Base-by-base conservation (phyloP, 2,329 filamentous ascomycete species). In the Hirsutella rhossiliensis region DNA sequence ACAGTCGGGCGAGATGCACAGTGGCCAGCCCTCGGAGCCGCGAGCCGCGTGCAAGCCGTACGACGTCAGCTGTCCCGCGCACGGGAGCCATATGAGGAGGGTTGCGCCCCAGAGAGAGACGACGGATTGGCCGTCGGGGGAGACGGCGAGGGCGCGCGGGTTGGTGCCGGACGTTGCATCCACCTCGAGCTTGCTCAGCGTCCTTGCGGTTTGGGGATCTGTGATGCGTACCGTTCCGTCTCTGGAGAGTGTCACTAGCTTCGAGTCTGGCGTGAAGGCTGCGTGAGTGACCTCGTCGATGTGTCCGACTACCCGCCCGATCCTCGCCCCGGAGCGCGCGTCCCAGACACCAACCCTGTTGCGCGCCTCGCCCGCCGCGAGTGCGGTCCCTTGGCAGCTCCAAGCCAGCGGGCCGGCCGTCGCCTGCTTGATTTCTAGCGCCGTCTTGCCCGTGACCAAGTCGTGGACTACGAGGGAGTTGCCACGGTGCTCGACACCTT, bases 181-280 rank as follows among this genome's bases (percentile, higher is more conserved):
- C 4, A 65, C 53, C 34, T 67, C 64, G 11, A 67, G 58, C 40
- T 58, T 56, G 40, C 55, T 53, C 20, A 64, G 47, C n/a, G 65
- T 68, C 50, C 54, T 55, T 40, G 54, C 56, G 3, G 57, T 59
- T 11, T 32, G 30, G 0, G 58, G 49, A 41, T 62, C 52, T 28
- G 61, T 67, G 43, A 68, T 50, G 34, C 66, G 54, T 19, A 65
- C 50, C 1, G 57, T 65, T 3, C 64, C 63, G 12, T 68, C 66
- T 19, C 53, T 51, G 2, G 62, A 63, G 11, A 58, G 51, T 0
- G 62, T 66, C 3, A 65, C 64, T 2, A 69, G 45, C 32, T 46
- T 53, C 8, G 47, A 48, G 15, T 57, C 54, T 0, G 58, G 54
- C 38, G 56, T 53, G 15, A 68, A 67, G 36, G 56, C 56, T 3